Conservation (phyloP, 2,329 filamentous ascomycete genomes). For the Penicillium sp. region DNA sequence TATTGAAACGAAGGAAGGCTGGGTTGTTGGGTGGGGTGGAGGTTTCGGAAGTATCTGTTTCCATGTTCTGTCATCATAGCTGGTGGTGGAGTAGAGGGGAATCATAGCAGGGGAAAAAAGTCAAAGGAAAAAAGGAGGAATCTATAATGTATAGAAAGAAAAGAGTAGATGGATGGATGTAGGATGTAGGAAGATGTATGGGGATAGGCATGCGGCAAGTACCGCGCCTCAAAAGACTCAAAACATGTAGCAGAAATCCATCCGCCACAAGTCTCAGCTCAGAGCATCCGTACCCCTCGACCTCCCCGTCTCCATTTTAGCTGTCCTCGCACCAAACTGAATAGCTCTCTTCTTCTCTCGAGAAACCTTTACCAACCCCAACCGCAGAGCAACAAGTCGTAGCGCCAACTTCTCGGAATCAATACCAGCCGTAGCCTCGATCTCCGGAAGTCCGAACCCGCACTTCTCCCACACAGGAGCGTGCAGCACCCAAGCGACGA, state of each 20-base stretch:
- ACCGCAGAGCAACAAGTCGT: constrained; percentile 69
- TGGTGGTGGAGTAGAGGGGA: constrained; percentile 13
- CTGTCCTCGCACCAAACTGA: constrained; percentile 78
- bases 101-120: not conserved
- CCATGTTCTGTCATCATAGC: constrained; percentile 43
- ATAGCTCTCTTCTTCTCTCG: constrained; percentile 92
- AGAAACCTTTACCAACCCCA: constrained; percentile 71
- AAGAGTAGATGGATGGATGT: not conserved
- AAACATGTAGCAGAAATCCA: not conserved
- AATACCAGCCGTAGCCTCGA: constrained; percentile 21
- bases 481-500: constrained; percentile 77
- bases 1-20: not conserved
- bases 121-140: not conserved
- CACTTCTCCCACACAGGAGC: constrained; percentile 81
- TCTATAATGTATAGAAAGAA: not conserved
- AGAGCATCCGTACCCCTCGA: constrained; percentile 66
- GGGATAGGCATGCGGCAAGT: not conserved
- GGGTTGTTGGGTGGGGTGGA: constrained; percentile 2
- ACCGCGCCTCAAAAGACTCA: not conserved
- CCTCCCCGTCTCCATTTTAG: constrained; percentile 70
- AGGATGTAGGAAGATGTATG: not conserved
- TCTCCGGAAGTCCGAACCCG: constrained; percentile 65
- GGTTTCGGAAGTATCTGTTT: constrained; percentile 47
- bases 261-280: constrained; percentile 21
- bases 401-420: constrained; percentile 78